These are phyloP conservation scores for Lichtheimia hyalospora DNA, from an alignment of 371 early-diverging fungal genomes.

Conservation along the genomic window DNA sequence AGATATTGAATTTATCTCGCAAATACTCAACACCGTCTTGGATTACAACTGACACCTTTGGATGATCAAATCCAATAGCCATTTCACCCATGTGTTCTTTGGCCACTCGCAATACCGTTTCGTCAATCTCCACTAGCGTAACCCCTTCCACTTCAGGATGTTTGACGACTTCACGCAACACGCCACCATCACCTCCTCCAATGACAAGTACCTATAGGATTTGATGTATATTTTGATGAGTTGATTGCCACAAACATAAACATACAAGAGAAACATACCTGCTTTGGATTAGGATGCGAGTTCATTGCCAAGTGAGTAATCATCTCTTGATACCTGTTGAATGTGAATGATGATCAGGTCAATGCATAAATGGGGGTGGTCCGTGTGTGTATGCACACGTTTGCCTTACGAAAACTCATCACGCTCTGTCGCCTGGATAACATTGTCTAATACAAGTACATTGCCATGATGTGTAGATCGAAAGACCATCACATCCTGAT, in stretches of 20 bases:
- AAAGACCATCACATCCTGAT: constrained; percentile 97
- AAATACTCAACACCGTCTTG: constrained; percentile 95
- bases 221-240: neutral
- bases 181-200: constrained; percentile 99
- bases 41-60: constrained; percentile 91
- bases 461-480: constrained; percentile 91
- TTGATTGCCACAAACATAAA: neutral
- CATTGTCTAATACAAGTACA: constrained; percentile 95
- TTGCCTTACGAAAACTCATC: constrained; percentile 91
- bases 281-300: constrained; percentile 93
- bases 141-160: constrained; percentile 91
- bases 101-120: constrained; percentile 88
- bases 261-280: constrained; percentile 43
- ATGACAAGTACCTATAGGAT: constrained; percentile 88
- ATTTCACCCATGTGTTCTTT: constrained; percentile 91
- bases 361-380: neutral
- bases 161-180: constrained; percentile 95
- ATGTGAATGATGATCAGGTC: neutral
- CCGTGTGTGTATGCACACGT: neutral
- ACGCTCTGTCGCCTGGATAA: constrained; percentile 95
- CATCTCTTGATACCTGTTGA: constrained; percentile 93
- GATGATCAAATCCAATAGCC: constrained; percentile 92
- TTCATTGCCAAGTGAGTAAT: constrained; percentile 94
- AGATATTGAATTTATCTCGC: constrained; percentile 79
- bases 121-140: constrained; percentile 94